Percentiles rank a stretch among this genome's conserved stretches.
These are phyloP conservation scores for Nitzschia putrida DNA, from an alignment of 108 stramenopile species.

Conservation along the genomic window DNA sequence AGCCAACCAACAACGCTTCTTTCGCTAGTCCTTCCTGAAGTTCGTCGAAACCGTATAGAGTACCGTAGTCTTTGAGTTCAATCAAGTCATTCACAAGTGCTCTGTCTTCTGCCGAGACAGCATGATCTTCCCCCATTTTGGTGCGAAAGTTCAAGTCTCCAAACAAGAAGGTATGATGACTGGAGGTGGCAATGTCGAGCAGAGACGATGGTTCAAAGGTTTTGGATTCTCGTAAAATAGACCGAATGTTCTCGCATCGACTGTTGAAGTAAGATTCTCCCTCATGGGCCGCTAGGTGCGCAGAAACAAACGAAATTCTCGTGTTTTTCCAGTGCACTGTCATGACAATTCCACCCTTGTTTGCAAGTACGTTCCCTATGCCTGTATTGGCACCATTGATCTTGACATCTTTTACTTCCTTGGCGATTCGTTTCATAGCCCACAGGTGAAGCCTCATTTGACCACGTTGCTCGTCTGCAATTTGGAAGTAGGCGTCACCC, in stretches of 20 bases:
- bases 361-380: conserved; percentile 44
- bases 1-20: conserved; percentile 40
- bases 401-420: conserved; percentile 29
- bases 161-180: conserved; percentile 54
- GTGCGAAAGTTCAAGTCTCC: conserved; percentile 63
- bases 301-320: conserved; percentile 39
- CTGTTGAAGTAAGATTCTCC: conserved; percentile 31
- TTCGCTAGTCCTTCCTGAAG: conserved; percentile 35
- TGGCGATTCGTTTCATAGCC: conserved; percentile 7
- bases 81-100: conserved; percentile 26
- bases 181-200: conserved; percentile 46
- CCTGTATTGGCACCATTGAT: conserved; percentile 51
- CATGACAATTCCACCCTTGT: conserved; percentile 55
- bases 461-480: conserved; percentile 33
- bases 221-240: conserved; percentile 36
- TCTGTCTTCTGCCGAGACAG: conserved; percentile 38
- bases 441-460: conserved; percentile 60
- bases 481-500: conserved; percentile 18
- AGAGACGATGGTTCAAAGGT: conserved; percentile 4
- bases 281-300: conserved; percentile 57
- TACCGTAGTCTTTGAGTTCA: conserved; percentile 18
- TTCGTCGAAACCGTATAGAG: conserved; percentile 44
- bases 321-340: conserved; percentile 33
- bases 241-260: conserved; percentile 33
- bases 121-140: conserved; percentile 15